Evolutionary conservation across 2,329 filamentous ascomycete species (phyloP), one percentile per base, ranked within the genome.

Genomic region (Leptographium procerum): DNA sequence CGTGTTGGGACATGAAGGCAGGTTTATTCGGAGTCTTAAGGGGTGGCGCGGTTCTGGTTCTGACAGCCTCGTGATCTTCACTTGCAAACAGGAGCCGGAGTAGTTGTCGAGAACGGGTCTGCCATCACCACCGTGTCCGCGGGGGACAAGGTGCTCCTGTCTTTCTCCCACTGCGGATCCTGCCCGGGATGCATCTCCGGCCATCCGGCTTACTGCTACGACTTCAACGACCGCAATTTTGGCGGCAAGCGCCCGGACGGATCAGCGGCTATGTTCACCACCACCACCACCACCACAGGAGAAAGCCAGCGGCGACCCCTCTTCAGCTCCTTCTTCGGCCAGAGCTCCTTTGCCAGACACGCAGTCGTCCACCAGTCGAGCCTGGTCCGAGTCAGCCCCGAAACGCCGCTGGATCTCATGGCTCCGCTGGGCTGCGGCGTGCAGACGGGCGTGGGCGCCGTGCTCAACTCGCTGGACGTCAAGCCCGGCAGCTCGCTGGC

Each of bases 91-190:
- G 83, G 91, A 40, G 83, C 95, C 28, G 90, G 88, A 64, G 87
- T 95, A 63, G 89, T 94, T 62, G 90, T 90, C 69, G 89, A 71
- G 89, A 89, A 66, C 81, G 95, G 57, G 65, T 60, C 62, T 5
- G 45, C 55, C 22, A 63, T 71, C 34, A 64, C 63, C 48, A 57
- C 43, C 28, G 55, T 57, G 24, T 31, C 65, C 47, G 61, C 64
- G 2, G 71, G 71, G 16, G 70, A 73, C 59, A 63, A 65, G 8
- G 70, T 73, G 4, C 61, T 74, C 7, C 64, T 73, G 2, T 69
- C 67, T 1, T 73, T 68, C 50, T 65, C 64, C 9, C 67, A 64
- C 54, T 74, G 72, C 60, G 64, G 66, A 11, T 40, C 60, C 0
- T 74, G 72, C 61, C 57, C 51, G 4, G 60, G 66, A 16, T 74